Conservation (phyloP, 1,139 yeast genomes). For the Zygoascus meyerae region DNA sequence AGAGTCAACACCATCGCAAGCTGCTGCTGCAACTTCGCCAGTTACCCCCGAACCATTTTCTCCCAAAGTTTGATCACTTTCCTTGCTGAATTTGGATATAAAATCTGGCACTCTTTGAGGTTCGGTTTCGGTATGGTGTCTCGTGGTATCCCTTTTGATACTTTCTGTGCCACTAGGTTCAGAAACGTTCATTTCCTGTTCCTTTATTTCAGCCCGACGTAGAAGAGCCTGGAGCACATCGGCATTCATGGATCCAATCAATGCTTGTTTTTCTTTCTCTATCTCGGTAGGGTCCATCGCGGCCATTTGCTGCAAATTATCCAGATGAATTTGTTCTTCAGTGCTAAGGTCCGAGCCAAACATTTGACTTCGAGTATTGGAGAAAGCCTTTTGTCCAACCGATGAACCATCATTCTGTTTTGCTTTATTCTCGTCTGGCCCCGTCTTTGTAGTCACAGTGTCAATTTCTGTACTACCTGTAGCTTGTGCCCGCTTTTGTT, state of each 20-base stretch:
- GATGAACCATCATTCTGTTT: too few relatives aligned
- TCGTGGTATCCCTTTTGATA: neutral
- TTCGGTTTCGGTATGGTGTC: neutral
- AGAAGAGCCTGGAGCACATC: slow-evolving; percentile 53
- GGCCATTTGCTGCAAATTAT: slow-evolving; percentile 59
- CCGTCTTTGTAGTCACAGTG: too few relatives aligned
- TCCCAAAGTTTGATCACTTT: neutral
- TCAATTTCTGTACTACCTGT: too few relatives aligned
- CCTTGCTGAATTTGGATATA: neutral
- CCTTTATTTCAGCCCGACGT: slow-evolving; percentile 27
- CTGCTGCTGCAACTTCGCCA: too few relatives aligned
- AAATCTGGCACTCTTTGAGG: neutral
- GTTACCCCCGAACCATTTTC: too few relatives aligned
- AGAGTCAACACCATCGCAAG: too few relatives aligned
- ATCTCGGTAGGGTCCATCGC: slow-evolving; percentile 65
- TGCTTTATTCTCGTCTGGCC: too few relatives aligned
- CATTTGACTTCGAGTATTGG: neutral
- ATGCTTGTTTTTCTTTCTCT: slow-evolving; percentile 57
- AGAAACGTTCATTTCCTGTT: slow-evolving; percentile 6
- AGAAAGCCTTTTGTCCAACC: too few relatives aligned
- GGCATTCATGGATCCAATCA: slow-evolving; percentile 64
- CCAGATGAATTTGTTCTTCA: slow-evolving; percentile 68
- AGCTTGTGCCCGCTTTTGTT: slow-evolving; percentile 1
- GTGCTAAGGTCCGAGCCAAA: slow-evolving; percentile 35
- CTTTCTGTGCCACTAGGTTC: neutral